Percentiles rank a stretch among this genome's conserved stretches.
Evolutionary conservation across 257 asterid species (phyloP).

Genomic region (Petrea volubilis): DNA sequence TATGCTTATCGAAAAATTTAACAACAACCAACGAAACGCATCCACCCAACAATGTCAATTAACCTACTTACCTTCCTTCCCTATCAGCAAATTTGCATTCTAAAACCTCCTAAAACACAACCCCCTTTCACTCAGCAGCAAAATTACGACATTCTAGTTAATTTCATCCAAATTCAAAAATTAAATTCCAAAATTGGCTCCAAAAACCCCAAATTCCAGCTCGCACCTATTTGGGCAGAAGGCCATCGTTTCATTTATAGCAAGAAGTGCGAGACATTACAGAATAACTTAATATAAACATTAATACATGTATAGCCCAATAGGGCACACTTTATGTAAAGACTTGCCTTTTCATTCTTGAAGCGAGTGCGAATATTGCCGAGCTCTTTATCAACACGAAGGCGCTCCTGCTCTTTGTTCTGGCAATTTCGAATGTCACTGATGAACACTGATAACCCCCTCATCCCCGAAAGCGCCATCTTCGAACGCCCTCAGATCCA

Average conservation of each 20-base stretch:
- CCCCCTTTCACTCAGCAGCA: conserved; percentile 11
- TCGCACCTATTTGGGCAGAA: conserved; percentile 21
- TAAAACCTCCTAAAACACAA: conserved; percentile 26
- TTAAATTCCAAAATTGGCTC: conserved; percentile 9
- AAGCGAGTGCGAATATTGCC: conserved; percentile 90
- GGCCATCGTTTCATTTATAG: conserved; percentile 12
- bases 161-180: conserved; percentile 18
- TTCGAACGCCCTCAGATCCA: conserved; percentile 54
- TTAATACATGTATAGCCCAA: background rate
- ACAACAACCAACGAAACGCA: background rate
- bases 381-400: conserved; percentile 97
- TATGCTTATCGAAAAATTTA: background rate
- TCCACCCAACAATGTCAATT: background rate
- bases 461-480: conserved; percentile 99
- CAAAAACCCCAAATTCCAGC: conserved; percentile 27
- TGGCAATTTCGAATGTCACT: conserved; percentile 96
- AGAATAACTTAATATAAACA: conserved; percentile 3
- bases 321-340: background rate
- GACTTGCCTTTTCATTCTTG: conserved; percentile 86
- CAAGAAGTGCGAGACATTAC: background rate
- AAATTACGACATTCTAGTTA: background rate
- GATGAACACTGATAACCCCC: conserved; percentile 97
- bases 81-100: conserved; percentile 4
- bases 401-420: conserved; percentile 95
- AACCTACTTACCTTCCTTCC: conserved; percentile 9